A percentile compares a stretch with the other conserved stretches of the same genome.
These are phyloP conservation scores for Coniosporium apollinis DNA, from an alignment of 495 filamentous ascomycete species.

Conservation along the genomic window DNA sequence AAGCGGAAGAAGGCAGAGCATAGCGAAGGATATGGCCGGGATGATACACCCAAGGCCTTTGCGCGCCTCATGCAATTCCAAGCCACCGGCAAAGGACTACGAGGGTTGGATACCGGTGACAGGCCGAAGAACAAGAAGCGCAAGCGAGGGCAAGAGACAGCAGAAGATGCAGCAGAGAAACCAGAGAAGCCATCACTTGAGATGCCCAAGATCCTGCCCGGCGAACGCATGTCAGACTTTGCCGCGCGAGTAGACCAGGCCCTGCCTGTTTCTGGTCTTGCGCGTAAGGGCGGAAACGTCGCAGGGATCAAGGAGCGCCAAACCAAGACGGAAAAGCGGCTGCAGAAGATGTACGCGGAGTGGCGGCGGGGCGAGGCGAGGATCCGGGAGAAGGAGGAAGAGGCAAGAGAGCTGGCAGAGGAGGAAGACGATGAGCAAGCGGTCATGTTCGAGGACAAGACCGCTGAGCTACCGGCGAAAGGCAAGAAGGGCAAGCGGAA, in stretches of 20 bases:
- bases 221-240: constrained; percentile 71
- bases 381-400: constrained; percentile 39
- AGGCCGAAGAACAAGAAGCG: constrained; percentile 32
- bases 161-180: constrained; percentile 4
- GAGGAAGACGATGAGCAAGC: constrained; percentile 43
- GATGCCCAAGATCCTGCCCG: constrained; percentile 56
- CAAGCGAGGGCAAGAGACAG: constrained; percentile 10
- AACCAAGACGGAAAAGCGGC: constrained; percentile 67
- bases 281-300: constrained; percentile 13
- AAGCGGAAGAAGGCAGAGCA: constrained; percentile 25
- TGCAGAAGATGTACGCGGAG: constrained; percentile 62
- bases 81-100: constrained; percentile 34
- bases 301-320: constrained; percentile 38
- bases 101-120: constrained; percentile 52
- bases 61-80: constrained; percentile 59
- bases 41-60: constrained; percentile 83
- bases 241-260: constrained; percentile 70
- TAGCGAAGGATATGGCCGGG: constrained; percentile 27
- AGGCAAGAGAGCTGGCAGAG: constrained; percentile 43
- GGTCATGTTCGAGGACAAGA: constrained; percentile 32
- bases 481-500: constrained; percentile 30
- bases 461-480: constrained; percentile 31
- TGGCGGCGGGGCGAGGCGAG: constrained; percentile 57
- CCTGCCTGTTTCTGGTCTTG: constrained; percentile 46
- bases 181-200: constrained; percentile 9